Percentiles rank a stretch among this genome's conserved stretches.
These are phyloP conservation scores for Clarireedia paspali DNA, from an alignment of 2,329 filamentous ascomycete genomes.

Conservation along the genomic window DNA sequence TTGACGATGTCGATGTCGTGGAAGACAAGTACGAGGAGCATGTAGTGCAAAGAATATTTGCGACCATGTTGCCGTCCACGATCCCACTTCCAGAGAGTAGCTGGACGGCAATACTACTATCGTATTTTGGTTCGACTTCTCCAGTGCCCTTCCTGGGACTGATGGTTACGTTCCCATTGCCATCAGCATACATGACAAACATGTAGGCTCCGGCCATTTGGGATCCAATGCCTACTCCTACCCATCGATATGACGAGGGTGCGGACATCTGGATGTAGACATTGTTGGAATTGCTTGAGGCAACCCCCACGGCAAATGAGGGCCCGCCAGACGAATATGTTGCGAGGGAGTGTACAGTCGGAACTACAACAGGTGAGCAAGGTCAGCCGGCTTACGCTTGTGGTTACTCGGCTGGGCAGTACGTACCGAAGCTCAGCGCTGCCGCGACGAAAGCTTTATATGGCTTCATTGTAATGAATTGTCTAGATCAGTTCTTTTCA, in stretches of 20 bases:
- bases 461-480: background rate
- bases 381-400: too few relatives aligned
- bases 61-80: conserved; percentile 43
- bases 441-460: background rate
- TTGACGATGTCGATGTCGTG: conserved; percentile 15
- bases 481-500: background rate
- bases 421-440: conserved; percentile 1
- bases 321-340: conserved; percentile 18
- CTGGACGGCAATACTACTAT: conserved; percentile 34
- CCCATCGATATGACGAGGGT: conserved; percentile 45
- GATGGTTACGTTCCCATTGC: conserved; percentile 45
- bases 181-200: conserved; percentile 49
- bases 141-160: conserved; percentile 42
- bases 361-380: conserved; percentile 4
- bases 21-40: conserved; percentile 6
- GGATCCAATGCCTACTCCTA: conserved; percentile 48
- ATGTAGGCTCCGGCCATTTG: conserved; percentile 49
- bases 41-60: conserved; percentile 45
- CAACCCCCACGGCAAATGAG: conserved; percentile 21
- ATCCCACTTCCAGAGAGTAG: conserved; percentile 46
- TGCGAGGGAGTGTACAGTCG: conserved; percentile 13
- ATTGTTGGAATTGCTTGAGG: conserved; percentile 32
- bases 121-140: conserved; percentile 36
- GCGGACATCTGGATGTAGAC: conserved; percentile 51
- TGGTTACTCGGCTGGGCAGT: background rate